Evolutionary conservation across 257 asterid species (phyloP), one percentile per base, ranked within the genome.

Genomic region (Solanum neorickii): DNA sequence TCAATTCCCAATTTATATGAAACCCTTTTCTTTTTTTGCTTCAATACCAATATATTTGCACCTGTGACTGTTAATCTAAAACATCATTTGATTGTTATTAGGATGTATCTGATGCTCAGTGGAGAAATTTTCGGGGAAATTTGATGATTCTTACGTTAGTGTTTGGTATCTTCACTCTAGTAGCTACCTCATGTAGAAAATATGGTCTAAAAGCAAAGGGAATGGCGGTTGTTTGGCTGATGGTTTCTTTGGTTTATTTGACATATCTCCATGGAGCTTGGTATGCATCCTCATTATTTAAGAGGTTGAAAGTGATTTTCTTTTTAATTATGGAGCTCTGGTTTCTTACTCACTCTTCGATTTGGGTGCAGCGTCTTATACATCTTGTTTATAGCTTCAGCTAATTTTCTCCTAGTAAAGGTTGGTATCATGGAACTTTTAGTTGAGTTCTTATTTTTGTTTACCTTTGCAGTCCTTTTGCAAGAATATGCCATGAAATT

Each of bases 61-160:
- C 11, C 52, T 39, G 31, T 73, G 18, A 37, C 77, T 75, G 78
- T 46, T 70, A 42, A 27, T 72, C 46, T 46, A 62, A 88, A 74
- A 39, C 12, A 21, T 74, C 21, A 21, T 74, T 39, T 74, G 82
- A 82, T 83, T 69, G 35, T 86, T 77, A 37, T 74, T 91, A 97
- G 99, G 99, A 97, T 89, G 91, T 85, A 39, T 94, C 99, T 77
- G 99, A 97, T 90, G 94, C 96, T 44, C 99, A 97, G 83, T 97
- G 99, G 99, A 95, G 99, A 89, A 95, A 93, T 88, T 93, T 95
- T 92, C 93, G 97, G 87, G 98, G 94, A 75, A 97, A 97, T 90
- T 90, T 97, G 90, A 92, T 92, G 2, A 92, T 95, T 83, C 98
- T 97, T 20, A 88, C 94, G 4, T 68, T 87, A 73, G 98, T 94